These are phyloP conservation scores for Nidula microcarpa DNA, from an alignment of 768 basidiomycete genomes.

Conservation along the genomic window DNA sequence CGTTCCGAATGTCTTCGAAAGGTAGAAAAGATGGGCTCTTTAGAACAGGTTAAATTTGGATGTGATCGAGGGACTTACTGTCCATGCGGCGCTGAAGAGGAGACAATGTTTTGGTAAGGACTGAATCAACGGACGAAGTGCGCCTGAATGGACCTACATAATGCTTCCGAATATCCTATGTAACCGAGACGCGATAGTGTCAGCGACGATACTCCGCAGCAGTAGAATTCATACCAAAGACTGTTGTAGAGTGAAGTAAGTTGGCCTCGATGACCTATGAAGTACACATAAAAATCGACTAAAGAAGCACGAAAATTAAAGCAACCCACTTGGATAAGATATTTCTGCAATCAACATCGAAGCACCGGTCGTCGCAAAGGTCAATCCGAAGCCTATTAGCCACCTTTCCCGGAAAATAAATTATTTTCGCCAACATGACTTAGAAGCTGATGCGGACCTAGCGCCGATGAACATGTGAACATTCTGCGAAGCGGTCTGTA, in stretches of 20 bases:
- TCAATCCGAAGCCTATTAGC: constrained; percentile 16
- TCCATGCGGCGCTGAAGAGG: neutral
- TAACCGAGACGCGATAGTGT: neutral
- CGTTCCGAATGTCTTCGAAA: constrained; percentile 18
- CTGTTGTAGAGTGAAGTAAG: constrained; percentile 18
- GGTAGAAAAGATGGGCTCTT: neutral
- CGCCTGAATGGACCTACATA: neutral
- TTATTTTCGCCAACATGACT: neutral
- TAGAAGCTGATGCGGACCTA: constrained; percentile 17
- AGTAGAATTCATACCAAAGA: constrained; percentile 9
- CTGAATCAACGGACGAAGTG: neutral
- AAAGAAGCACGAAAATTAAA: neutral
- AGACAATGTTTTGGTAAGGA: neutral
- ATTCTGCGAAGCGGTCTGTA: constrained; percentile 50
- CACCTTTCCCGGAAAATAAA: constrained; percentile 4
- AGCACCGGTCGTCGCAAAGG: constrained; percentile 13
- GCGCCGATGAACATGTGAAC: constrained; percentile 58
- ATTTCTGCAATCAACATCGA: constrained; percentile 17
- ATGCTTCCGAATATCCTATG: neutral
- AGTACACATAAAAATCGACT: neutral
- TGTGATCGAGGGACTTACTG: neutral
- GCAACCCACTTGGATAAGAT: constrained; percentile 12
- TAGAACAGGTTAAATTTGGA: neutral
- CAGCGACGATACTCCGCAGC: neutral
- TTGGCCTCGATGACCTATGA: constrained; percentile 9